Conservation (phyloP, 2,329 filamentous ascomycete genomes). For the Cladorrhinum sp. region DNA sequence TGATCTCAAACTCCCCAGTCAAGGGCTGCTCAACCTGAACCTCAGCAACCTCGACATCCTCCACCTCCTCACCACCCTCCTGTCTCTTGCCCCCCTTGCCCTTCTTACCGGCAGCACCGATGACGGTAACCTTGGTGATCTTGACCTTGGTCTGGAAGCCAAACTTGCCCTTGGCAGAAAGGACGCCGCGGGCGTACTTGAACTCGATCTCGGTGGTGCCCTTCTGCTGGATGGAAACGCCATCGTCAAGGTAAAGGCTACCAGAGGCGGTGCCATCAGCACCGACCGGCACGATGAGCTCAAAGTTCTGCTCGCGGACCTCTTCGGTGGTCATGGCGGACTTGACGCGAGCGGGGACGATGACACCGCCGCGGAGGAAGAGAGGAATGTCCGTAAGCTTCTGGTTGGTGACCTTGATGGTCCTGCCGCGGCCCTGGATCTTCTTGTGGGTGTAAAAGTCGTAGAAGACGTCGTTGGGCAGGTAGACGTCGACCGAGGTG, state of each 20-base stretch:
- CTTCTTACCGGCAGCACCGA: constrained; percentile 40
- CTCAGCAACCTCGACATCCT: neutral
- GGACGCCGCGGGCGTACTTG: constrained; percentile 50
- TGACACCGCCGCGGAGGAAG: constrained; percentile 62
- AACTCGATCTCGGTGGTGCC: constrained; percentile 59
- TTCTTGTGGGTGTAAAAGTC: constrained; percentile 49
- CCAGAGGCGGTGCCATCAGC: constrained; percentile 62
- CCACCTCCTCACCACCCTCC: constrained; percentile 7
- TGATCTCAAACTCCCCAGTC: constrained; percentile 17
- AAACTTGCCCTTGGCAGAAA: constrained; percentile 53
- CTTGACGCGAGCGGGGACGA: constrained; percentile 58
- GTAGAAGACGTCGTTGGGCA: constrained; percentile 49
- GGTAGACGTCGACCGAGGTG: constrained; percentile 44
- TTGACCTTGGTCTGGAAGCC: constrained; percentile 45
- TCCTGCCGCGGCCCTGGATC: constrained; percentile 40
- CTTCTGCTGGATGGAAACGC: constrained; percentile 61
- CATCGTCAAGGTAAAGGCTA: constrained; percentile 74
- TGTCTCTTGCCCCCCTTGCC: constrained; percentile 11
- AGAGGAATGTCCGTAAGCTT: constrained; percentile 58
- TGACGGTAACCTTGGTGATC: constrained; percentile 49
- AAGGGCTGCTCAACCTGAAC: constrained; percentile 16
- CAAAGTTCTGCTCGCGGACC: constrained; percentile 64
- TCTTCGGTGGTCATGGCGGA: constrained; percentile 62
- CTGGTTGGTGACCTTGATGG: constrained; percentile 40
- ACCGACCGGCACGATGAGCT: constrained; percentile 66